phyloP scores from a whole-genome alignment of 108 stramenopile species.

The Cyclotella sp. region DNA sequence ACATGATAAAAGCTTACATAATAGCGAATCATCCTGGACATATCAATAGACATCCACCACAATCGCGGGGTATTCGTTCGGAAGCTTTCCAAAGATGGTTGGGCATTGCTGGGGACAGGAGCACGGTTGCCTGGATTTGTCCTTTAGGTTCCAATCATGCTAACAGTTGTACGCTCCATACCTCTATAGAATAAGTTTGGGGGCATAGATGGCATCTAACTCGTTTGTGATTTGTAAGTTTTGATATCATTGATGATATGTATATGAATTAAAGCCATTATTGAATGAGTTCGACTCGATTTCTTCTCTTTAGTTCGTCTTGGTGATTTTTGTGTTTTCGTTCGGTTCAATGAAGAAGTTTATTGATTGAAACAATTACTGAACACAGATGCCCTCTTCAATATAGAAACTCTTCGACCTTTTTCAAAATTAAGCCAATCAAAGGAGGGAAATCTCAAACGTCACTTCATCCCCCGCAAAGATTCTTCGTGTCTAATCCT shows the following conservation, averaged over 20 bases:
- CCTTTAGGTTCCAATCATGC: constrained; percentile 57
- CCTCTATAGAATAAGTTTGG: constrained; percentile 31
- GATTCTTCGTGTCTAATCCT: constrained; percentile 57
- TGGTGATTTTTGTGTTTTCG: no score
- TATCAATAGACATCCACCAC: constrained; percentile 38
- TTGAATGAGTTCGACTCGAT: no score
- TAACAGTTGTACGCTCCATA: constrained; percentile 40
- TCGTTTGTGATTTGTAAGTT: not conserved
- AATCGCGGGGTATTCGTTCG: constrained; percentile 45
- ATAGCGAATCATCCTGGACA: not conserved
- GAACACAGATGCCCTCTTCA: no score
- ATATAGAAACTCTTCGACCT: no score
- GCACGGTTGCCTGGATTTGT: constrained; percentile 55
- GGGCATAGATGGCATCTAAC: not conserved
- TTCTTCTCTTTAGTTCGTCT: no score
- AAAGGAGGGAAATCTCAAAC: no score
- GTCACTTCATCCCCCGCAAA: no score
- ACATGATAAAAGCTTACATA: not conserved
- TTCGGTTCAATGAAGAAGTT: no score
- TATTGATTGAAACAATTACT: no score
- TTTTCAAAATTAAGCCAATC: no score
- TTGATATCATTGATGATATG: no score
- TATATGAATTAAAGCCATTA: no score
- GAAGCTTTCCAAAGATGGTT: constrained; percentile 53
- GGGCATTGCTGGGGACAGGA: constrained; percentile 35